Percentiles rank a stretch among this genome's conserved stretches.
These are phyloP conservation scores for Scleroderma bovista DNA, from an alignment of 768 basidiomycete species.

Conservation along the genomic window DNA sequence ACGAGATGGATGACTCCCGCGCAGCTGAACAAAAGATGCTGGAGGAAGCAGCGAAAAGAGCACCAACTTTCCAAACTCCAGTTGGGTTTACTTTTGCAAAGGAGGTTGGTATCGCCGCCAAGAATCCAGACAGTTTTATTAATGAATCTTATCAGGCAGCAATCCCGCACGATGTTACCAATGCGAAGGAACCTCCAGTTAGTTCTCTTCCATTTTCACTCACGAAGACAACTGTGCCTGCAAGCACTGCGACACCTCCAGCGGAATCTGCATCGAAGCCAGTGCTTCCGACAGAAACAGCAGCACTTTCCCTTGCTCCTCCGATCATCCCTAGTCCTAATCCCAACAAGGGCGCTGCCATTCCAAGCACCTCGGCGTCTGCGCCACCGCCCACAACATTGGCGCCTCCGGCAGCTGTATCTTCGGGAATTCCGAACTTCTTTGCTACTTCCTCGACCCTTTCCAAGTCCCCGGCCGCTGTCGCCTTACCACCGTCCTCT, in stretches of 20 bases:
- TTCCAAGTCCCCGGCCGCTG: constrained; percentile 29
- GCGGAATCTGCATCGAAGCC: not conserved
- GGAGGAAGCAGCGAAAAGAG: constrained; percentile 51
- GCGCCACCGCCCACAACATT: constrained; percentile 3
- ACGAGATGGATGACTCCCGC: constrained; percentile 35
- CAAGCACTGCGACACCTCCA: constrained; percentile 11
- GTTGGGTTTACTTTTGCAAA: constrained; percentile 64
- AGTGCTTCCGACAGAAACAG: constrained; percentile 2
- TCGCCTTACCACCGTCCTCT: constrained; percentile 10
- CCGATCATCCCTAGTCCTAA: constrained; percentile 20
- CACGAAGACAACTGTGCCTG: constrained; percentile 28
- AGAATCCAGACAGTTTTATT: constrained; percentile 6
- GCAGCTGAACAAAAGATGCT: constrained; percentile 41
- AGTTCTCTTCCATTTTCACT: constrained; percentile 61
- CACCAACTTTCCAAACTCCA: constrained; percentile 55
- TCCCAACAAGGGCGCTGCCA: constrained; percentile 17
- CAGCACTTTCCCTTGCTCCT: constrained; percentile 9
- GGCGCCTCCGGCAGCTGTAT: constrained; percentile 4
- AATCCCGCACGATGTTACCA: constrained; percentile 35
- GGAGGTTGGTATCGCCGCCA: constrained; percentile 35
- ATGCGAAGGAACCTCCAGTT: constrained; percentile 64
- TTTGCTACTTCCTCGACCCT: constrained; percentile 50
- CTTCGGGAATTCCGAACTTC: constrained; percentile 52
- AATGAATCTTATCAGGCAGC: constrained; percentile 22
- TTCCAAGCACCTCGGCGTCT: constrained; percentile 10